Evolutionary conservation across 2,329 filamentous ascomycete species (phyloP), one percentile per base, ranked within the genome.

Genomic region (Monosporascus sp.): DNA sequence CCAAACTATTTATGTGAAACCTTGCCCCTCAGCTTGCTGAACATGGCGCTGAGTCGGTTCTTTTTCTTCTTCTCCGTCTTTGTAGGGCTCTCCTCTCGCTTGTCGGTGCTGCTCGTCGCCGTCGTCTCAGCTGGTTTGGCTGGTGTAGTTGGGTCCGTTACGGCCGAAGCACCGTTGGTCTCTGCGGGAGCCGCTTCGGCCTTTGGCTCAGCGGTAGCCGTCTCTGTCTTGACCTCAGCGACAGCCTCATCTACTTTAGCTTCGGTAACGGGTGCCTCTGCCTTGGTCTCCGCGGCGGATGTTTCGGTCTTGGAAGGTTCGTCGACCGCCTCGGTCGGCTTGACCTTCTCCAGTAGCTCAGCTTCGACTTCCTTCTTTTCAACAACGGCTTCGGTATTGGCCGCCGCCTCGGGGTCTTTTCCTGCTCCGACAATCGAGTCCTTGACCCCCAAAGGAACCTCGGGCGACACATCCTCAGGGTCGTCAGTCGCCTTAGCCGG

Each of bases 281-380:
- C 48, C 48, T 48, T 51, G 3, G 50, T 39, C 44, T 57, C 55
- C 17, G 22, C 39, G 6, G 25, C 37, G 20, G 47, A 22, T 6
- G 52, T 18, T 20, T 50, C 59, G 8, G 53, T 56, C 35, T 60
- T 60, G 20, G 59, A 48, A 37, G 56, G 53, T 41, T 68, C 72
- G 39, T 55, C 63, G 0, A 65, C 60, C 14, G 67, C 64, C 59
- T 74, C 63, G 50, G 66, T 65, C 50, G 70, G 66, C 68, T 79
- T 76, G 56, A 85, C 78, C 68, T 88, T 81, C 58, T 82, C 78
- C 47, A 91, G 75, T 8, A 95, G 76, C 72, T 96, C 87, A 27
- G 81, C 70, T 74, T 95, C 90, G 5, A 91, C 78, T 9, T 76
- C 78, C 68, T 82, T 83, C 81, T 94, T 94, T 62, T 92, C 88